These are phyloP conservation scores for Dillenia suffruticosa DNA, from an alignment of 164 flowering plant genomes.

Conservation along the genomic window DNA sequence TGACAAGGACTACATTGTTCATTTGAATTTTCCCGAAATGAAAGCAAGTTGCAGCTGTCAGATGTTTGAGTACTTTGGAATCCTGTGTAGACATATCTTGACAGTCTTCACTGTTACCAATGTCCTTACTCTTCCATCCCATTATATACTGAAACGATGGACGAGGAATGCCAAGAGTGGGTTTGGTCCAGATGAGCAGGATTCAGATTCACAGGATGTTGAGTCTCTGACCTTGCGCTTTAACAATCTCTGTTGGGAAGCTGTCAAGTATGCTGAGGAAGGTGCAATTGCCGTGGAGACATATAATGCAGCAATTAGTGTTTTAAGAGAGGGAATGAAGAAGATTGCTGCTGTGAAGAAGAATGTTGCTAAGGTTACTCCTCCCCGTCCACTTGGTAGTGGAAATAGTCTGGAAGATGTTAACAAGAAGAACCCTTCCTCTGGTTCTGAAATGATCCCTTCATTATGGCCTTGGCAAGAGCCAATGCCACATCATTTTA, in stretches of 20 bases:
- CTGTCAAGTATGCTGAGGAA: slow-evolving; percentile 54
- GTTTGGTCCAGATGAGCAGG: slow-evolving; percentile 29
- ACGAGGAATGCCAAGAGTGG: slow-evolving; percentile 50
- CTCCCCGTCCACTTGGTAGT: slow-evolving; percentile 25
- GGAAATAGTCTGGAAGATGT: slow-evolving; percentile 14
- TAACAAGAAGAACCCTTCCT: slow-evolving; percentile 1
- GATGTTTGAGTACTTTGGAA: slow-evolving; percentile 67
- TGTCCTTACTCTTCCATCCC: slow-evolving; percentile 62
- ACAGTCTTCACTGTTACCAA: slow-evolving; percentile 62
- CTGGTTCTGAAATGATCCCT: slow-evolving; percentile 21
- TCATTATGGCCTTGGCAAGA: slow-evolving; percentile 36
- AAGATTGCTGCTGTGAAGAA: slow-evolving; percentile 43
- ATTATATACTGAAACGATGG: slow-evolving; percentile 69
- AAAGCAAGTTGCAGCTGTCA: slow-evolving; percentile 60
- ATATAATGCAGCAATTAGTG: slow-evolving; percentile 51
- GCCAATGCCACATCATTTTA: slow-evolving; percentile 13
- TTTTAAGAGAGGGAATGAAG: slow-evolving; percentile 48
- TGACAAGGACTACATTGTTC: slow-evolving; percentile 46
- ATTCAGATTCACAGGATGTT: slow-evolving; percentile 19
- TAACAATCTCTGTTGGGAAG: slow-evolving; percentile 47
- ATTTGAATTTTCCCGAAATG: slow-evolving; percentile 36
- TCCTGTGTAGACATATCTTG: slow-evolving; percentile 61
- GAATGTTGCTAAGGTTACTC: slow-evolving; percentile 39
- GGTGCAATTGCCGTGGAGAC: slow-evolving; percentile 55
- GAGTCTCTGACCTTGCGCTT: slow-evolving; percentile 42